Conservation (phyloP, 306 rosid genomes). For the Castanopsis chinensis region DNA sequence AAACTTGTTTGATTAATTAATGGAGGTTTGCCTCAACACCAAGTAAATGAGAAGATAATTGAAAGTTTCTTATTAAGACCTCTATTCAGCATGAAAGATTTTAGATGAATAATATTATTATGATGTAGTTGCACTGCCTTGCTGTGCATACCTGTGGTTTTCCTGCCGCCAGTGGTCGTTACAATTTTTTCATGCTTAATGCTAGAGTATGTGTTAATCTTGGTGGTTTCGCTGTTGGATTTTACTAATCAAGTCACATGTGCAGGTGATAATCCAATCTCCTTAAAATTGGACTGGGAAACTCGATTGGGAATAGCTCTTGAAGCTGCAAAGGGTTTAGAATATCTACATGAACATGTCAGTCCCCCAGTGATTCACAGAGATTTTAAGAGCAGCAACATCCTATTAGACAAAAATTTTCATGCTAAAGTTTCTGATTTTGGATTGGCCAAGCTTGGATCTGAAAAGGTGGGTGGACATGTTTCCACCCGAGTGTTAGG, state of each 20-base stretch:
- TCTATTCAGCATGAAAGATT: not conserved
- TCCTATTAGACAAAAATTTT: slow-evolving; percentile 71
- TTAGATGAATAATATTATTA: not conserved
- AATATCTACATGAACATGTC: slow-evolving; percentile 91
- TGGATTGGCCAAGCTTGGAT: slow-evolving; percentile 89
- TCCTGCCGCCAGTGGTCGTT: not conserved
- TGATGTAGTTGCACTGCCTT: not conserved
- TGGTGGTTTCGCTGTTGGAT: not conserved
- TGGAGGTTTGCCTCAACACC: not conserved
- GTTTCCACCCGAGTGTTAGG: slow-evolving; percentile 95
- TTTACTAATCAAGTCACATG: not conserved
- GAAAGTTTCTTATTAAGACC: not conserved
- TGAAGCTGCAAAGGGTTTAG: slow-evolving; percentile 94
- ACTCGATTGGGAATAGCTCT: slow-evolving; percentile 84
- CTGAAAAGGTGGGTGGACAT: slow-evolving; percentile 91
- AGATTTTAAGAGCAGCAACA: slow-evolving; percentile 96
- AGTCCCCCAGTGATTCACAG: slow-evolving; percentile 91
- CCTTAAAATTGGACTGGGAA: slow-evolving; percentile 77
- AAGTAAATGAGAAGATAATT: not conserved
- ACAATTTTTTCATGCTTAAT: not conserved
- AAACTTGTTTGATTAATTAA: slow-evolving; percentile 1
- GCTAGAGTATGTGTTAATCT: slow-evolving; percentile 13
- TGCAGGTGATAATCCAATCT: slow-evolving; percentile 51
- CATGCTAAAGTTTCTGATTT: slow-evolving; percentile 97
- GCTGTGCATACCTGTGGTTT: not conserved